Evolutionary conservation across 371 early-diverging fungal genomes (phyloP).

Genomic region (Zopfochytrium polystomum): DNA sequence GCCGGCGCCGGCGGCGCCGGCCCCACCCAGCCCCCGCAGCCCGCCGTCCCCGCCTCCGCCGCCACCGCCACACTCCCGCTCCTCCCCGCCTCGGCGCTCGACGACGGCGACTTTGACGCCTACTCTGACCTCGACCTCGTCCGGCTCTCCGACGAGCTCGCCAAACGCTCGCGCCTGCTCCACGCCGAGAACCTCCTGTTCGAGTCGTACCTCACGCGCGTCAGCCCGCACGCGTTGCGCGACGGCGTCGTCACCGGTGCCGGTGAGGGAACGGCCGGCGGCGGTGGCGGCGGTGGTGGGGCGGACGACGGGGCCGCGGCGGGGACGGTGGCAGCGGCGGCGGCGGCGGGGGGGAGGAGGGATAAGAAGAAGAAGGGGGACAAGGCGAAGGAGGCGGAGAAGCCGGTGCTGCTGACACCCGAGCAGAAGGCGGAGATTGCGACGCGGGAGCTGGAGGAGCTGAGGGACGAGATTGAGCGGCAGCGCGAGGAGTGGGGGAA

Average conservation of each 20-base stretch:
- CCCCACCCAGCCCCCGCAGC: too few relatives aligned
- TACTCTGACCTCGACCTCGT: constrained; percentile 44
- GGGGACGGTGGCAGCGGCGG: constrained; percentile 1
- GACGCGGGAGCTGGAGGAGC: constrained; percentile 53
- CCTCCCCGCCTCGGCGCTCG: too few relatives aligned
- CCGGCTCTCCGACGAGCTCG: constrained; percentile 37
- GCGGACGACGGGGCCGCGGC: not conserved
- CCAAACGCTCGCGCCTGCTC: constrained; percentile 31
- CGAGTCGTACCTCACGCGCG: constrained; percentile 42
- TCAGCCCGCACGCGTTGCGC: constrained; percentile 28
- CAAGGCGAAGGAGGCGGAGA: constrained; percentile 42
- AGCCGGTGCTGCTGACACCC: constrained; percentile 43
- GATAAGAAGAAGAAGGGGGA: constrained; percentile 45
- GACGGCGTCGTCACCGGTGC: constrained; percentile 1
- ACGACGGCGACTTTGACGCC: constrained; percentile 43
- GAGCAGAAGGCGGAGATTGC: constrained; percentile 58
- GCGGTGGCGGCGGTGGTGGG: not conserved
- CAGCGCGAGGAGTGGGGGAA: constrained; percentile 52
- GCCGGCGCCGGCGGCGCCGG: too few relatives aligned
- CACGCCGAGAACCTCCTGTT: constrained; percentile 47
- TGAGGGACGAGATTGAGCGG: constrained; percentile 50
- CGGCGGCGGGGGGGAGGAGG: constrained; percentile 16
- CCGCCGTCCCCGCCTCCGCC: too few relatives aligned
- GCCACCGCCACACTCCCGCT: too few relatives aligned
- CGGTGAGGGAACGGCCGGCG: constrained; percentile 2